Base-by-base conservation (phyloP, 148 eudicot genomes). In the Chenopodium album region DNA sequence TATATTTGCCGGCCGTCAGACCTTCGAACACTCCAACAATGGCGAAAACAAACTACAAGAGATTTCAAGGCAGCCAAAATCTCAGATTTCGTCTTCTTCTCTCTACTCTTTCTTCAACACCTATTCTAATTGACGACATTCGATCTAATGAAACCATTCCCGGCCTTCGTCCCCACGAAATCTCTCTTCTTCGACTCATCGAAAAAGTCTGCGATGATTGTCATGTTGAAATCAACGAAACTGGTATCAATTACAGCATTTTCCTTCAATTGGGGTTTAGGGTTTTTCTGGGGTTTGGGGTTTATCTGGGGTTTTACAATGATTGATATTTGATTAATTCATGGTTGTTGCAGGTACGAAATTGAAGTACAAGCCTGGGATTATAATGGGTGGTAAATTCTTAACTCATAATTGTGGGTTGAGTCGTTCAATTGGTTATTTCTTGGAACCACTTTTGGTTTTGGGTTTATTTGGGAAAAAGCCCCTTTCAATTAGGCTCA, bases 341-440 rank as follows among this genome's bases (percentile, higher is more conserved):
- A 70, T 28, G 47, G 7, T 7, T 75, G 11, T 7, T 75, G 73
- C 83, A 93, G 98, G 98, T 70, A 95, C 98, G 1, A 94, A 94
- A 17, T 76, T 95, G 86, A 95, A 93, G 92, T 95, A 93, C 85
- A 93, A 89, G 83, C 98, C 98, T 1, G 98, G 98, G 71, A 68
- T 90, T 73, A 85, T 93, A 68, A 91, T 91, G 89, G 98, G 98
- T 76, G 97, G 97, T 71, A 93, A 80, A 68, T 79, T 87, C 82
- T 77, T 89, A 67, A 85, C 83, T 59, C 98, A 95, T 84, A 94
- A 95, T 81, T 95, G 98, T 71, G 96, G 94, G 9, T 77, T 88
- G 76, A 87, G 88, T 82, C 86, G 97, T 8, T 81, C 96, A 28
- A 89, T 95, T 78, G 96, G 98, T 47, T 95, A 95, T 71, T 93